Base-by-base conservation (phyloP, 2,329 filamentous ascomycete genomes). In the Epichloe gansuensis region DNA sequence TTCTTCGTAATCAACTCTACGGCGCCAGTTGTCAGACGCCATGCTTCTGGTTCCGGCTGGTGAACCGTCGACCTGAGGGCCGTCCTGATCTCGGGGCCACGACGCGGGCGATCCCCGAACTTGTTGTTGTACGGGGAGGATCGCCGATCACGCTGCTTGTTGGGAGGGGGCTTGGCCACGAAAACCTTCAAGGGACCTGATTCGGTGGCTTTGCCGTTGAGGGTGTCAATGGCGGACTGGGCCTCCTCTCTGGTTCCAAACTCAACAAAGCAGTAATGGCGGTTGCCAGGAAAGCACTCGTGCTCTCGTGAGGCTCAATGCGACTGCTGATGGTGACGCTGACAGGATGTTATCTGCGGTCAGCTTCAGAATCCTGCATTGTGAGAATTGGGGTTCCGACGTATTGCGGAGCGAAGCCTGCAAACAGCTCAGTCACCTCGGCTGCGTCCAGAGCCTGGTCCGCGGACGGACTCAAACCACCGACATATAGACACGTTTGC, bases 241-340 rank as follows among this genome's bases (percentile, higher is more conserved):
- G 78, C 79, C 56, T 83, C 76, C 50, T 80, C 74, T 0, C 67
- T 62, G 5, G 72, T 77, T 47, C 68, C 69, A 52, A 85, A 75
- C 59, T 85, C 81, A n/a, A 85, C 78, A 54, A 85, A 85, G 59
- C 80, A 79, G 64, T 81, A 85, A 65, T 84, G 77, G 60, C 81
- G 74, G 56, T 79, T 75, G 34, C 78, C 79, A 0, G 72, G 68
- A 42, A 71, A n/a, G 69, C 64, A 28, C 68, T 70, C 54, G 73
- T 83, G 60, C 66, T 79, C 60, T 69, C 80, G 62, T 72, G 81
- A 56, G 75, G 80, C 46, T 74, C 83, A 71, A 78, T 84, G 17
- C 74, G 68, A 58, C 77, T 77, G 57, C 74, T 70, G 46, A 77
- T 70, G 6, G 47, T 55, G 12, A 55, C 55, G 7, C 62, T 65